Evolutionary conservation across 1,284 basidiomycete species (phyloP).

Genomic region (Vanrija sp.): DNA sequence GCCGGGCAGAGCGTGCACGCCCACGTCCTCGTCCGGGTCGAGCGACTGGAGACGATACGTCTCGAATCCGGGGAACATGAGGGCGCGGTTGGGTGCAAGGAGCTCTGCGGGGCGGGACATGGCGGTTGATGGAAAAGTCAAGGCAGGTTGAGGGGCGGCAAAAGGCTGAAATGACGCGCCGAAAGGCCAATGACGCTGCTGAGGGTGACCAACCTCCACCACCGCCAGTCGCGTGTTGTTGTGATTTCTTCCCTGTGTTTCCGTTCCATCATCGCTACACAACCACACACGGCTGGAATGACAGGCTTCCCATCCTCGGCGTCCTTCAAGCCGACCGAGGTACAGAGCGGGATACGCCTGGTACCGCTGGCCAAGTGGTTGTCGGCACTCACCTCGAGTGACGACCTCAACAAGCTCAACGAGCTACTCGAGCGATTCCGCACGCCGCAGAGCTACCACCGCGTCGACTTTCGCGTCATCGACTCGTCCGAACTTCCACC

Average conservation of each 20-base stretch:
- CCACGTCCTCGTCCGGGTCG: slow-evolving; percentile 27
- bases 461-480: slow-evolving; percentile 32
- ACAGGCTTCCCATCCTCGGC: slow-evolving; percentile 1
- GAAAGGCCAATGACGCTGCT: not conserved
- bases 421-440: slow-evolving; percentile 34
- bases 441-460: slow-evolving; percentile 37
- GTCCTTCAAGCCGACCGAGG: slow-evolving; percentile 25
- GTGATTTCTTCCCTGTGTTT: not conserved
- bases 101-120: slow-evolving; percentile 26
- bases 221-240: not conserved
- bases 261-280: not conserved
- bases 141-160: no score
- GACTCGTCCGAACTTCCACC: slow-evolving; percentile 31
- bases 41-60: slow-evolving; percentile 42
- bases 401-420: slow-evolving; percentile 32
- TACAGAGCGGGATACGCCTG: slow-evolving; percentile 29
- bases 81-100: slow-evolving; percentile 25
- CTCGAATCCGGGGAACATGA: slow-evolving; percentile 42
- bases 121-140: not conserved
- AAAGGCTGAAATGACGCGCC: not conserved
- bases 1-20: slow-evolving; percentile 26
- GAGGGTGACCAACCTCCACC: not conserved
- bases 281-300: not conserved
- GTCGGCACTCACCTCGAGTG: slow-evolving; percentile 11
- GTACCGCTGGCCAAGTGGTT: slow-evolving; percentile 38